phyloP scores from a whole-genome alignment of 495 filamentous ascomycete genomes.

The Hypoxylon trugodes region DNA sequence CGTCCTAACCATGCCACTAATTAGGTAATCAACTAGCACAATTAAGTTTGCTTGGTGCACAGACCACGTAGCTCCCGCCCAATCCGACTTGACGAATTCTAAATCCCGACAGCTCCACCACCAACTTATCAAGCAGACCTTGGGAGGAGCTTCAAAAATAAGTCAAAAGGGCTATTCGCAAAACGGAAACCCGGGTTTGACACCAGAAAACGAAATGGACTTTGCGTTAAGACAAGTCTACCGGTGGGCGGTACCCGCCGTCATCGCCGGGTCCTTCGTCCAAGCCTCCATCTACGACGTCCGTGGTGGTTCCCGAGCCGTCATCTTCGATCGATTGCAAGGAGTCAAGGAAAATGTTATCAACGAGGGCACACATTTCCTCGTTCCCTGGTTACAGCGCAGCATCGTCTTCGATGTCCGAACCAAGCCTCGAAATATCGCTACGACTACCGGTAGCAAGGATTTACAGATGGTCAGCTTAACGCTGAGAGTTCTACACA shows the following conservation, averaged over 20 bases:
- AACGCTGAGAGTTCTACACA: constrained; percentile 93
- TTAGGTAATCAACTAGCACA: not conserved
- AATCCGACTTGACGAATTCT: constrained; percentile 17
- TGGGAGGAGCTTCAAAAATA: not conserved
- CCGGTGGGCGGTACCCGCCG: constrained; percentile 74
- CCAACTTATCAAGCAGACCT: not conserved
- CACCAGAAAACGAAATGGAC: constrained; percentile 29
- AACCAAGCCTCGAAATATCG: constrained; percentile 95
- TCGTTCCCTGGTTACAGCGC: constrained; percentile 94
- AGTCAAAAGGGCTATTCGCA: not conserved
- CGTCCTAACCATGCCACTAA: not conserved
- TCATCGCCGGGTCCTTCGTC: constrained; percentile 66
- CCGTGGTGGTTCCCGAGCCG: constrained; percentile 88
- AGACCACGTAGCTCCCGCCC: not conserved
- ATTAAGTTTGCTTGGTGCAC: not conserved
- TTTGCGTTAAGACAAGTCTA: constrained; percentile 55
- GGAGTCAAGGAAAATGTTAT: constrained; percentile 93
- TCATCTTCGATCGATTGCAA: constrained; percentile 95
- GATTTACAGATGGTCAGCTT: constrained; percentile 99
- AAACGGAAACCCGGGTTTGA: not conserved
- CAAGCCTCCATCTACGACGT: constrained; percentile 94
- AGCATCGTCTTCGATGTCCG: constrained; percentile 97
- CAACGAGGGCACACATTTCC: constrained; percentile 97
- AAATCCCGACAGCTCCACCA: constrained; percentile 27
- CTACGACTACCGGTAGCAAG: constrained; percentile 98